A percentile compares a stretch with the other conserved stretches of the same genome.
These are phyloP conservation scores for Penicillium canescens DNA, from an alignment of 495 filamentous ascomycete species.

Conservation along the genomic window DNA sequence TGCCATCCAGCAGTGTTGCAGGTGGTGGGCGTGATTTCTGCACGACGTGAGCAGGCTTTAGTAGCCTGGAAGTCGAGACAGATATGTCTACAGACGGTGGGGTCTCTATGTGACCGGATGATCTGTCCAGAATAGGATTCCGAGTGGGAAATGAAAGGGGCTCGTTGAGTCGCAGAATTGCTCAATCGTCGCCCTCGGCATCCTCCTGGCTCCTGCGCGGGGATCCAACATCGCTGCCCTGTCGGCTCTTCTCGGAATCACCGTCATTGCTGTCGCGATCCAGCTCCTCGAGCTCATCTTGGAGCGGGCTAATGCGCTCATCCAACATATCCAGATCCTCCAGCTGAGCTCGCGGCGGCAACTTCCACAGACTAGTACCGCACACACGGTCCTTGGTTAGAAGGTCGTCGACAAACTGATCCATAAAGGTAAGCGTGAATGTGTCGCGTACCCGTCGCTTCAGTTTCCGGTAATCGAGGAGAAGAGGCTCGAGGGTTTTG, in stretches of 20 bases:
- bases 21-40: no score
- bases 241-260: slow-evolving; percentile 19
- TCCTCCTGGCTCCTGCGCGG: neutral
- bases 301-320: slow-evolving; percentile 77
- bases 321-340: slow-evolving; percentile 92
- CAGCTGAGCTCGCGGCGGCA: slow-evolving; percentile 76
- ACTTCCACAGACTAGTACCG: slow-evolving; percentile 88
- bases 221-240: slow-evolving; percentile 20
- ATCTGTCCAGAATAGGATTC: no score
- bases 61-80: no score
- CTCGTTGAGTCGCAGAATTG: neutral
- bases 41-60: no score
- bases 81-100: no score
- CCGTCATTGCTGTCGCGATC: slow-evolving; percentile 62
- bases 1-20: no score
- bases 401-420: slow-evolving; percentile 92
- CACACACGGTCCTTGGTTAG: slow-evolving; percentile 88
- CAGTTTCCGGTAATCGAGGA: slow-evolving; percentile 84
- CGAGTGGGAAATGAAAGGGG: neutral
- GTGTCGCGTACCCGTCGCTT: slow-evolving; percentile 71
- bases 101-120: no score
- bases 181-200: slow-evolving; percentile 31
- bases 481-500: slow-evolving; percentile 73
- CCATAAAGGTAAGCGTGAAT: slow-evolving; percentile 73
- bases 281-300: slow-evolving; percentile 80